phyloP scores from a whole-genome alignment of 2,329 filamentous ascomycete genomes.

The Intubia oerlemansii region DNA sequence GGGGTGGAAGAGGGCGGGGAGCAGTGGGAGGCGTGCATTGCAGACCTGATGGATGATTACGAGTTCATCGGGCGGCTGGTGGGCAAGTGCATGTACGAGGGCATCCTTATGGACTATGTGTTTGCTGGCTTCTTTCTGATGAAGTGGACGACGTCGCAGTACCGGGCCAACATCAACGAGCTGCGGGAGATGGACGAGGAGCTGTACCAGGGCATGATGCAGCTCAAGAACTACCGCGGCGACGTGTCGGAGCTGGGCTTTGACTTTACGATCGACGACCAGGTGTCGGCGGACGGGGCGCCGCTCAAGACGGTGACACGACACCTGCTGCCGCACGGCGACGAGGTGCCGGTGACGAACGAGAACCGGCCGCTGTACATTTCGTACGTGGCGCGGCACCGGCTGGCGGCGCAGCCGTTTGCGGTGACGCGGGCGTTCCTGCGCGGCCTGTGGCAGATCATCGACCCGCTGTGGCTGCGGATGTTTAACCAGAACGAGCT shows the following conservation, averaged over 20 bases:
- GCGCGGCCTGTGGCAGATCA: constrained; percentile 65
- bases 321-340: constrained; percentile 57
- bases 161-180: constrained; percentile 88
- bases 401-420: constrained; percentile 59
- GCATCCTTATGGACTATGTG: constrained; percentile 76
- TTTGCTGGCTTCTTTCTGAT: constrained; percentile 93
- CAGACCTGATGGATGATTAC: constrained; percentile 44
- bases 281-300: constrained; percentile 22
- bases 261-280: constrained; percentile 78
- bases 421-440: constrained; percentile 78
- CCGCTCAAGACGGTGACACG: constrained; percentile 43
- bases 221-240: constrained; percentile 68
- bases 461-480: constrained; percentile 78
- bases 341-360: constrained; percentile 64
- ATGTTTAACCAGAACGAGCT: constrained; percentile 98
- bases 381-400: constrained; percentile 72
- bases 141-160: constrained; percentile 54
- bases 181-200: constrained; percentile 78
- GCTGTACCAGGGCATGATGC: constrained; percentile 66
- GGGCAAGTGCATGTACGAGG: constrained; percentile 93
- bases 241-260: constrained; percentile 63
- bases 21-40: constrained; percentile 15
- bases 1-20: constrained; percentile 35
- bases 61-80: constrained; percentile 87
- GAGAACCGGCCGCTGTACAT: constrained; percentile 90